Percentiles rank a stretch among this genome's conserved stretches.
These are phyloP conservation scores for Ramaria rubella DNA, from an alignment of 768 basidiomycete genomes.

Conservation along the genomic window DNA sequence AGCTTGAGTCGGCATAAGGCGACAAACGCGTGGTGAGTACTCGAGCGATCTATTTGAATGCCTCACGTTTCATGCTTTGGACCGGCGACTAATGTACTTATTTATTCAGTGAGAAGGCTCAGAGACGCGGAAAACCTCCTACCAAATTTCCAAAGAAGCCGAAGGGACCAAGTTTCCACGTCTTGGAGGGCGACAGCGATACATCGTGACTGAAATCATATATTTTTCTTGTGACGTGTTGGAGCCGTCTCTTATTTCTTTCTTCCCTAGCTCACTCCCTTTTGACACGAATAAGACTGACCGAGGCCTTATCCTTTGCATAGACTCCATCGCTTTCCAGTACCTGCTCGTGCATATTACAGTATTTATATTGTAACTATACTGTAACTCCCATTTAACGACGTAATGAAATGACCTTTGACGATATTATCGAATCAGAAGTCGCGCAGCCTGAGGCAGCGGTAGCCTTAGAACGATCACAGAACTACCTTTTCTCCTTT, in stretches of 20 bases:
- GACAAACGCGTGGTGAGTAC: conserved; percentile 4
- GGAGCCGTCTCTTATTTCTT: background rate
- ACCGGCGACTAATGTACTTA: background rate
- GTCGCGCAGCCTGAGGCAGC: too few species aligned
- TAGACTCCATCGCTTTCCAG: background rate
- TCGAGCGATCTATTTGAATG: background rate
- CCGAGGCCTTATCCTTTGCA: background rate
- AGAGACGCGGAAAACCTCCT: conserved; percentile 2
- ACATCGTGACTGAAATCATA: too few species aligned
- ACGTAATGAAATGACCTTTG: background rate
- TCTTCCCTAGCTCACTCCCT: background rate
- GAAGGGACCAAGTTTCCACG: conserved; percentile 2
- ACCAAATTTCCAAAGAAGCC: conserved; percentile 8
- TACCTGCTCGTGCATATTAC: background rate
- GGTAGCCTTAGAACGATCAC: too few species aligned
- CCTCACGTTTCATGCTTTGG: background rate
- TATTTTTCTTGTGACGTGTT: too few species aligned
- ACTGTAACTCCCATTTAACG: background rate
- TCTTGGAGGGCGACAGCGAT: conserved; percentile 2
- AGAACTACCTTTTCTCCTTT: too few species aligned
- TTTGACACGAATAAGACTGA: too few species aligned
- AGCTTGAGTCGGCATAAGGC: conserved; percentile 3
- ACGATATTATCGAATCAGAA: background rate
- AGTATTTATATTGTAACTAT: background rate
- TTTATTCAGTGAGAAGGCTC: conserved; percentile 6